A percentile compares a stretch with the other conserved stretches of the same genome.
phyloP scores from a whole-genome alignment of 2,329 filamentous ascomycete species.

The Calonectria ilicicola region DNA sequence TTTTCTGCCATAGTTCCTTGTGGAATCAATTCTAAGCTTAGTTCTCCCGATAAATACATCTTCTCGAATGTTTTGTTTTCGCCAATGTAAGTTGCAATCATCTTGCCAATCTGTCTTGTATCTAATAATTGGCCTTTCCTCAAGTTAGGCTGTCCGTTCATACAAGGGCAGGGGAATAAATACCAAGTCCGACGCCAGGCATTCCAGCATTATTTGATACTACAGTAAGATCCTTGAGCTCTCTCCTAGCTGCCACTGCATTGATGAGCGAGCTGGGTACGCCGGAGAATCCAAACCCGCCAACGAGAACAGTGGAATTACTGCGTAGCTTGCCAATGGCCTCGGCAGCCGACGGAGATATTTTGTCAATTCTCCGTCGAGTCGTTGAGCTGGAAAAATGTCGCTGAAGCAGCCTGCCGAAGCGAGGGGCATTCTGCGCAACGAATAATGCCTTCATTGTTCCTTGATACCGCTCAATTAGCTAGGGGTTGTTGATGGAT shows the following conservation, averaged over 20 bases:
- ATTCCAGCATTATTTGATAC: slow-evolving; percentile 1
- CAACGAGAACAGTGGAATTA: neutral
- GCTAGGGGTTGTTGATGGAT: neutral
- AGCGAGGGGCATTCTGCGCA: neutral
- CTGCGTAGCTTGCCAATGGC: neutral
- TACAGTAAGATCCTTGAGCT: neutral
- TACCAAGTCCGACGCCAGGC: neutral
- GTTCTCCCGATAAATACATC: neutral
- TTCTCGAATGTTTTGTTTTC: neutral
- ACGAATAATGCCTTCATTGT: neutral
- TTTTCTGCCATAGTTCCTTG: slow-evolving; percentile 1
- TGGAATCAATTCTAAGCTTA: neutral
- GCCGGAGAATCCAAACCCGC: neutral
- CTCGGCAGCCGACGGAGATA: neutral
- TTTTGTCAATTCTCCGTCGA: neutral
- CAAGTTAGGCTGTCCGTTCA: neutral
- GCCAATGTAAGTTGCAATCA: neutral
- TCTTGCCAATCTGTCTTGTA: neutral
- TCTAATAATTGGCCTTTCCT: neutral
- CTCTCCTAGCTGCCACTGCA: neutral
- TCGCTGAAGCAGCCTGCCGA: neutral
- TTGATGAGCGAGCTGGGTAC: slow-evolving; percentile 1
- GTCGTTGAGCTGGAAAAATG: neutral
- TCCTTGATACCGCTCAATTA: neutral
- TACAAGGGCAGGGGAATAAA: neutral